Evolutionary conservation across 495 filamentous ascomycete species (phyloP), one percentile per base, ranked within the genome.

Genomic region (Daldinia grandis): DNA sequence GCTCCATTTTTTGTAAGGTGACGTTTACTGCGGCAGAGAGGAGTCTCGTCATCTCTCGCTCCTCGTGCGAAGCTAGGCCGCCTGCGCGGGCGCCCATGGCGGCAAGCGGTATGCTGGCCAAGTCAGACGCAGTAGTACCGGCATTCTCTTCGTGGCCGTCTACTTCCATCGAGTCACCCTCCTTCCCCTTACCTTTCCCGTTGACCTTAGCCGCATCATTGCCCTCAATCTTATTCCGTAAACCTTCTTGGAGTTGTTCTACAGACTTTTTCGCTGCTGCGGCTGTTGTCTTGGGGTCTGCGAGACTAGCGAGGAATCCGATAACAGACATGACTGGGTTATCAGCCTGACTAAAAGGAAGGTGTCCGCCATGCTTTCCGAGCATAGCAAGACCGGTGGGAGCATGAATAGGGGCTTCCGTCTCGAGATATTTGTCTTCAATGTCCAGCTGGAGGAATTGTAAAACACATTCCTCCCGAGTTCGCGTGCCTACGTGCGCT

Each of bases 251-350:
- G 81, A 97, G 94, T 65, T 93, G 90, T 19, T 93, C 91, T 5
- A 95, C 91, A 30, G 91, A 93, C 58, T 90, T 91, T 64, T 91
- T 92, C 6, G 94, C 94, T 0, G 95, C 93, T 0, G 93, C 94
- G 0, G 95, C 94, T 12, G 95, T 93, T 61, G 94, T 91, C 58
- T 89, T 87, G 2, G 94, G 93, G 71, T 97, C 93, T 0, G 92
- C 91, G 65, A 98, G 90, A 66, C 91, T 88, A 47, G 93, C 94
- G 1, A 98, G 85, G 83, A 97, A 98, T 58, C 92, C 91, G 38
- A 99, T 90, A 25, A 98, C 95, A 31, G 93, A 96, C 84, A 99
- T 89, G 53, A 98, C 92, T 1, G 95, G 94, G 81, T 98, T 99
- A 76, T 99, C 96, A 2, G 89, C 87, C 73, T 95, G 91, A 72